Conservation (phyloP, 768 basidiomycete species). For the Boletus insuetus region DNA sequence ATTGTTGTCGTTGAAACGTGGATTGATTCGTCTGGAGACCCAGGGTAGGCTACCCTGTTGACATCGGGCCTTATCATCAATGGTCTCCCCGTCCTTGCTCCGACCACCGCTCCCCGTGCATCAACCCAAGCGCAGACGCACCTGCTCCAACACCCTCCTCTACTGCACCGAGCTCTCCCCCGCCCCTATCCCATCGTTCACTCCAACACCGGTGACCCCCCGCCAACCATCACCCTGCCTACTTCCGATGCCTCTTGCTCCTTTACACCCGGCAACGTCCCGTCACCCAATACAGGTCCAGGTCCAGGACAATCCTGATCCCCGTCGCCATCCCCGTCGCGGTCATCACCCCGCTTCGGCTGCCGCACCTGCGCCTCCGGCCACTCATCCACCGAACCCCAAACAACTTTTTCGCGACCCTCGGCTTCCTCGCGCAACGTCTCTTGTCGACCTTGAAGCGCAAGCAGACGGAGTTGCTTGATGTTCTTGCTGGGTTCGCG, state of each 20-base stretch:
- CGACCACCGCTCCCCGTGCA: too few relatives aligned
- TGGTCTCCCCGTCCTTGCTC: too few relatives aligned
- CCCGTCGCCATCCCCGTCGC: background rate
- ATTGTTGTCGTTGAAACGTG: too few relatives aligned
- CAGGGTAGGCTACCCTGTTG: too few relatives aligned
- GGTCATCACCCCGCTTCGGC: background rate
- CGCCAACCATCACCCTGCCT: background rate
- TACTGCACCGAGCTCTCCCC: background rate
- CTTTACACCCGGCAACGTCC: conserved; percentile 8
- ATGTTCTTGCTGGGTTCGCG: conserved; percentile 34
- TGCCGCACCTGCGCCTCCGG: background rate
- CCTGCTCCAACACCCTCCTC: too few relatives aligned
- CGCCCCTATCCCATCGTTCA: background rate
- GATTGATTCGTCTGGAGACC: too few relatives aligned
- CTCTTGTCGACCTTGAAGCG: conserved; percentile 44
- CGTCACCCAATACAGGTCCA: background rate
- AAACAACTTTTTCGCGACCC: conserved; percentile 48
- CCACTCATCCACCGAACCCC: conserved; percentile 19
- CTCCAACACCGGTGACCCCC: background rate
- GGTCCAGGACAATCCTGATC: background rate
- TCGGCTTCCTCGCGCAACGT: conserved; percentile 38
- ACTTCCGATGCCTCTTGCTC: background rate
- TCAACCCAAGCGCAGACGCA: too few relatives aligned
- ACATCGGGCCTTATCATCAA: too few relatives aligned
- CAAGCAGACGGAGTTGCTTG: conserved; percentile 42